These are phyloP conservation scores for Blastobotrys petasosporus DNA, from an alignment of 1,139 yeast genomes.

Conservation along the genomic window DNA sequence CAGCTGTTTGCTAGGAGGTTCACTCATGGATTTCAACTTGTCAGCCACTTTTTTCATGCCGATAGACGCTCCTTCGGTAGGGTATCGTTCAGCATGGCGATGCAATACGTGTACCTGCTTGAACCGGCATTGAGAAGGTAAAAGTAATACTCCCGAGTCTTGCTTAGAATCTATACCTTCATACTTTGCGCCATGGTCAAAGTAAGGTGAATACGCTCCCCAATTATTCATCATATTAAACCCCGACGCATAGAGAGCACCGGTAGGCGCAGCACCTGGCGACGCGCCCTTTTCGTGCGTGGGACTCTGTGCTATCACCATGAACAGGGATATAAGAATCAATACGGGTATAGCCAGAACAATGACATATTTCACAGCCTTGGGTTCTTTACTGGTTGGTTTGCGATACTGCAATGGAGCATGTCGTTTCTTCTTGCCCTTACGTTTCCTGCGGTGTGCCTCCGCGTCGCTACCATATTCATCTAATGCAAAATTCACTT, in stretches of 20 bases:
- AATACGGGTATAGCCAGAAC: conserved; percentile 27
- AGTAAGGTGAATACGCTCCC: conserved; percentile 40
- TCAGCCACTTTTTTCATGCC: conserved; percentile 28
- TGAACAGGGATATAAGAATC: conserved; percentile 24
- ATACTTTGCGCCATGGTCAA: conserved; percentile 35
- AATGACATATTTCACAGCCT: conserved; percentile 13
- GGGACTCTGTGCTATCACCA: conserved; percentile 22
- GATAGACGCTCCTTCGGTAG: conserved; percentile 31
- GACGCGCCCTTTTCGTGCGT: conserved; percentile 25
- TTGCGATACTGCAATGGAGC: conserved; percentile 3
- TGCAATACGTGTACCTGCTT: conserved; percentile 39
- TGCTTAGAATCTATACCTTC: conserved; percentile 26
- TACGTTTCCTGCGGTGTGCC: not conserved
- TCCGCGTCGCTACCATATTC: not conserved
- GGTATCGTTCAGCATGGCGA: conserved; percentile 40
- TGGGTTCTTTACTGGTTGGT: not conserved
- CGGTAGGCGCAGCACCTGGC: conserved; percentile 39
- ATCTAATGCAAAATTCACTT: conserved; percentile 4
- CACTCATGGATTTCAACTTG: conserved; percentile 27
- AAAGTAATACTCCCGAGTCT: conserved; percentile 25
- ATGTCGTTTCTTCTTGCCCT: not conserved
- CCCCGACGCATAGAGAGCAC: conserved; percentile 33
- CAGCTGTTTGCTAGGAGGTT: conserved; percentile 23
- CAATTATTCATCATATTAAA: conserved; percentile 39
- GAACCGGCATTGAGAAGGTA: conserved; percentile 28